These are phyloP conservation scores for Syzygium jambos DNA, from an alignment of 345 rosid species.

Conservation along the genomic window DNA sequence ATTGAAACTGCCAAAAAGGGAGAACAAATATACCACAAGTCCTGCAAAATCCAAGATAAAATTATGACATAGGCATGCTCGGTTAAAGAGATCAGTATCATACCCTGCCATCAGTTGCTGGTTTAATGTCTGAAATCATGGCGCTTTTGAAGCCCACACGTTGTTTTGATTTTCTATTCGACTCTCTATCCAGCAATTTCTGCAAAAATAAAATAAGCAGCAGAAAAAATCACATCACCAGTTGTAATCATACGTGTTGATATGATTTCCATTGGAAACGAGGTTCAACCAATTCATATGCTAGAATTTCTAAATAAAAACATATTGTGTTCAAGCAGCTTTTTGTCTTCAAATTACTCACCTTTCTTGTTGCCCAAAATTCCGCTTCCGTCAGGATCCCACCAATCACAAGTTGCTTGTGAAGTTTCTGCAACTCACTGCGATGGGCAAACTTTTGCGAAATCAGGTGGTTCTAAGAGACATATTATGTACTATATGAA, in stretches of 20 bases:
- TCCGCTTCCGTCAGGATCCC: conserved; percentile 70
- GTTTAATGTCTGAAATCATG: conserved; percentile 77
- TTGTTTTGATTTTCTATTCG: conserved; percentile 62
- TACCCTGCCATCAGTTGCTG: conserved; percentile 87
- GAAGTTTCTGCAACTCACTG: conserved; percentile 82
- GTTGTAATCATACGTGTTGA: neutral
- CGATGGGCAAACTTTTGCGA: conserved; percentile 4
- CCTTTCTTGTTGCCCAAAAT: conserved; percentile 98
- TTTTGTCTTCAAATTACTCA: conserved; percentile 6
- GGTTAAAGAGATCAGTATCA: conserved; percentile 3
- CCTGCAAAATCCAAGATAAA: neutral
- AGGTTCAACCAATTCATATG: neutral
- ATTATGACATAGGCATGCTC: neutral
- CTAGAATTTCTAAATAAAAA: neutral
- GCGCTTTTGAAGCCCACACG: conserved; percentile 77
- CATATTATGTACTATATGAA: neutral
- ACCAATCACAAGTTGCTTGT: conserved; percentile 54
- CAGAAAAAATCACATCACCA: neutral
- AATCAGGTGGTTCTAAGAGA: conserved; percentile 2
- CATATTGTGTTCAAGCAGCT: neutral
- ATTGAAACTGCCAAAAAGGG: neutral
- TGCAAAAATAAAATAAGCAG: conserved; percentile 19
- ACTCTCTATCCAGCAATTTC: conserved; percentile 66
- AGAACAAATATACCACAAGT: neutral
- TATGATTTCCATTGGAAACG: neutral